Evolutionary conservation across 179 eudicot species (phyloP).

Genomic region (Nepenthes alata): DNA sequence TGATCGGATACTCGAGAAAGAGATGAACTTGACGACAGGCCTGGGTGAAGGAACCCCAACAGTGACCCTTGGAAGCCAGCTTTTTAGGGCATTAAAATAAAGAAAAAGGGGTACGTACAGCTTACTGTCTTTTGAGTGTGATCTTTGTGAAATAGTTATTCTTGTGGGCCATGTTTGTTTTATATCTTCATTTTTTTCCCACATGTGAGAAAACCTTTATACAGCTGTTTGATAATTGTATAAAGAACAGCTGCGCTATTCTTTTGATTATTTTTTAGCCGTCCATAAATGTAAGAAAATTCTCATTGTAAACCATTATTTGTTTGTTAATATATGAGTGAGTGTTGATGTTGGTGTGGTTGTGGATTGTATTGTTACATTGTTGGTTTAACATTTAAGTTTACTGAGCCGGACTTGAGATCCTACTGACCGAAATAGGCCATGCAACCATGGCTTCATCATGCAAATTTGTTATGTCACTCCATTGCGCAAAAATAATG

Average conservation of each 20-base stretch:
- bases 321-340: constrained; percentile 32
- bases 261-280: constrained; percentile 16
- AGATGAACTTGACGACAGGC: constrained; percentile 87
- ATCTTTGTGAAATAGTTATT: constrained; percentile 22
- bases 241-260: constrained; percentile 57
- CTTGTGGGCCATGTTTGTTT: constrained; percentile 16
- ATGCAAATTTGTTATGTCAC: too few species aligned
- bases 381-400: too few species aligned
- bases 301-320: constrained; percentile 24
- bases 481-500: too few species aligned
- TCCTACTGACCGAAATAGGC: too few species aligned
- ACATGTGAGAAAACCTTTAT: background rate
- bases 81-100: constrained; percentile 63
- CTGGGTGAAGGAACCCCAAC: constrained; percentile 95
- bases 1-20: constrained; percentile 87
- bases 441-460: too few species aligned
- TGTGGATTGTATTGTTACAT: background rate
- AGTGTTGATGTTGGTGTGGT: constrained; percentile 15
- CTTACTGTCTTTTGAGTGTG: constrained; percentile 18
- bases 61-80: constrained; percentile 94
- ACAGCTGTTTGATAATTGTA: constrained; percentile 86
- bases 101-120: constrained; percentile 4
- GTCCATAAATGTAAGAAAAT: constrained; percentile 12
- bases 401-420: too few species aligned
- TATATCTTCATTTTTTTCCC: constrained; percentile 16